Evolutionary conservation across 768 basidiomycete genomes (phyloP).

Genomic region (Bullera alba): DNA sequence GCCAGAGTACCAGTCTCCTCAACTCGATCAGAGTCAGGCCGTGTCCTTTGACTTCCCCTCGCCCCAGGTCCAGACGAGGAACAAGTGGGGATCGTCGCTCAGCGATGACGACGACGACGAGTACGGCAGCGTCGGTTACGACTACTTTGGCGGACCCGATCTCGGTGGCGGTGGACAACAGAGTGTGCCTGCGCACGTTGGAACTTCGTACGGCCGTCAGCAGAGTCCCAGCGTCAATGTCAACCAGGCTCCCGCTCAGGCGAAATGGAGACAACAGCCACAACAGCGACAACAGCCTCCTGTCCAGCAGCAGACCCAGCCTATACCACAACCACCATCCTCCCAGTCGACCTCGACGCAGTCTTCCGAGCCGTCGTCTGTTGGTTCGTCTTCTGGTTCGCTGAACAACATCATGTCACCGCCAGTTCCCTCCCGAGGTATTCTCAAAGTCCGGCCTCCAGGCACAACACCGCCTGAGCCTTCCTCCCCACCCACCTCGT

Average conservation of each 20-base stretch:
- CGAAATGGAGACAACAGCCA: slow-evolving; percentile 25
- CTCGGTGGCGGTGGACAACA: slow-evolving; percentile 48
- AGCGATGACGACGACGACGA: slow-evolving; percentile 47
- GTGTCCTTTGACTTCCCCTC: slow-evolving; percentile 39
- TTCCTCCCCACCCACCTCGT: slow-evolving; percentile 31
- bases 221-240: too few relatives aligned
- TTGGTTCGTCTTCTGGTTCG: neutral
- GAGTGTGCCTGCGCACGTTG: slow-evolving; percentile 44
- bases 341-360: too few relatives aligned
- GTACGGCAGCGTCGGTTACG: slow-evolving; percentile 50
- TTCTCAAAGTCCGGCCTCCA: slow-evolving; percentile 44
- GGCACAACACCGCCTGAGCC: slow-evolving; percentile 13
- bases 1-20: slow-evolving; percentile 35
- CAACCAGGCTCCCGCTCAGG: slow-evolving; percentile 26
- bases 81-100: slow-evolving; percentile 44
- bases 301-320: neutral
- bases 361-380: slow-evolving; percentile 3
- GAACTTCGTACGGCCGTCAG: slow-evolving; percentile 10
- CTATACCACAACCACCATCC: neutral
- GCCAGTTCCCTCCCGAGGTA: slow-evolving; percentile 33
- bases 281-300: neutral
- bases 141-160: slow-evolving; percentile 59
- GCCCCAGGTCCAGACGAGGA: slow-evolving; percentile 28
- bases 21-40: slow-evolving; percentile 24
- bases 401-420: neutral